Conservation (phyloP, 2,329 filamentous ascomycete species). For the Fusarium sp. region DNA sequence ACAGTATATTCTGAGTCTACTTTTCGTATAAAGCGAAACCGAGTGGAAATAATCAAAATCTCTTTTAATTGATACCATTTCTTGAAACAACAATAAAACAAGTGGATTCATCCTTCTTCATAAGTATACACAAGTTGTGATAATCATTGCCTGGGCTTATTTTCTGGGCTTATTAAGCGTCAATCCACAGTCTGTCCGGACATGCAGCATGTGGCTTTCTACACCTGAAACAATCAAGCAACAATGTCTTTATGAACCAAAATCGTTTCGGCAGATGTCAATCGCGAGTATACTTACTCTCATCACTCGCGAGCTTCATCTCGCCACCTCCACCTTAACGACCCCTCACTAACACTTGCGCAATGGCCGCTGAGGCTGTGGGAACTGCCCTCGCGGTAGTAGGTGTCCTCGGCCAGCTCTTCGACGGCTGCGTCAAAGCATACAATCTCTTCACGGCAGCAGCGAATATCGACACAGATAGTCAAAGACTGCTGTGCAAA, state of each 20-base stretch:
- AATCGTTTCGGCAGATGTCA: neutral
- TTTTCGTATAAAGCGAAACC: neutral
- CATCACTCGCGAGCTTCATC: constrained; percentile 5
- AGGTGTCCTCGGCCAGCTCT: constrained; percentile 60
- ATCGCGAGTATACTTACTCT: neutral
- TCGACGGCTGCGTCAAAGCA: constrained; percentile 61
- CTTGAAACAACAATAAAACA: neutral
- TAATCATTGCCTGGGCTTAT: neutral
- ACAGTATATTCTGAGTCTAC: neutral
- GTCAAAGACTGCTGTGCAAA: constrained; percentile 60
- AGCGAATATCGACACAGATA: constrained; percentile 57
- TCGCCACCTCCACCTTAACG: constrained; percentile 5
- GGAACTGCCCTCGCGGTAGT: constrained; percentile 59
- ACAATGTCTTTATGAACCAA: neutral
- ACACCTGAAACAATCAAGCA: neutral
- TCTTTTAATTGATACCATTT: neutral
- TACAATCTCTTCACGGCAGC: constrained; percentile 60
- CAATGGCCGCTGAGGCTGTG: constrained; percentile 56
- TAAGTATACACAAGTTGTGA: neutral
- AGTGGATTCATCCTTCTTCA: neutral
- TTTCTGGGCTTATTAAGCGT: constrained; percentile 28
- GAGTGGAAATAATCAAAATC: neutral
- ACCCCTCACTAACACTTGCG: neutral
- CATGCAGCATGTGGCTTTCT: neutral
- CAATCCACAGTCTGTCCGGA: constrained; percentile 3